phyloP scores from a whole-genome alignment of 768 basidiomycete species.

The Xanthoconium purpureum region DNA sequence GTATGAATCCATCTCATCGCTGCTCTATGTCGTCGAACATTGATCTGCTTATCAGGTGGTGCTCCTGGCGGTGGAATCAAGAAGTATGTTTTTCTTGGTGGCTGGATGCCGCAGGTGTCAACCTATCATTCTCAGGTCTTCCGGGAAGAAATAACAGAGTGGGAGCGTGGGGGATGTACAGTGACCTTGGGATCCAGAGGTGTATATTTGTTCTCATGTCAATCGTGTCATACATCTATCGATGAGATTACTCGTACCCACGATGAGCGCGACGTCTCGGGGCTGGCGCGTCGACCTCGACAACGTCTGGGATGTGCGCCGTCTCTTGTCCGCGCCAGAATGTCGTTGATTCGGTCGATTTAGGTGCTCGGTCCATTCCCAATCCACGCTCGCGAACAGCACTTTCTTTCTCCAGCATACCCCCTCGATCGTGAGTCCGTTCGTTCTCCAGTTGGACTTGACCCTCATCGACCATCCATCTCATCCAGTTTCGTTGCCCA shows the following conservation, averaged over 20 bases:
- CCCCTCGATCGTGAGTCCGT: conserved; percentile 56
- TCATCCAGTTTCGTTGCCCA: conserved; percentile 11
- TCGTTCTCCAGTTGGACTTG: not conserved
- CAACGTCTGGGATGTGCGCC: conserved; percentile 29
- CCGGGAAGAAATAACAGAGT: conserved; percentile 61
- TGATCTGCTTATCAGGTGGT: conserved; percentile 45
- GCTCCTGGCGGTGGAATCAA: conserved; percentile 76
- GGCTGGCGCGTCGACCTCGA: conserved; percentile 27
- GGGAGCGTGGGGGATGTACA: not conserved
- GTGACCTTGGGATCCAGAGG: not conserved
- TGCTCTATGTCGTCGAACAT: conserved; percentile 4
- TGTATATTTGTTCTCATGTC: not conserved
- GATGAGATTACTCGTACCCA: not conserved
- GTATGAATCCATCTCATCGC: conserved; percentile 13
- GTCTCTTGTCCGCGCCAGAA: not conserved
- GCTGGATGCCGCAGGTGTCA: conserved; percentile 4
- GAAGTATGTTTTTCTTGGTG: conserved; percentile 55
- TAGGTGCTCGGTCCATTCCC: conserved; percentile 84
- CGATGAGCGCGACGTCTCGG: conserved; percentile 5
- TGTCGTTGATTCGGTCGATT: not conserved
- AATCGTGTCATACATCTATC: not conserved
- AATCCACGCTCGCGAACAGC: conserved; percentile 79
- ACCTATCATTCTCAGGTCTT: conserved; percentile 46
- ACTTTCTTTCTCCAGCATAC: conserved; percentile 75
- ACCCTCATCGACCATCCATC: conserved; percentile 2